Percentiles rank a stretch among this genome's conserved stretches.
phyloP scores from a whole-genome alignment of 768 basidiomycete species.

The Tubosaeta sp. region DNA sequence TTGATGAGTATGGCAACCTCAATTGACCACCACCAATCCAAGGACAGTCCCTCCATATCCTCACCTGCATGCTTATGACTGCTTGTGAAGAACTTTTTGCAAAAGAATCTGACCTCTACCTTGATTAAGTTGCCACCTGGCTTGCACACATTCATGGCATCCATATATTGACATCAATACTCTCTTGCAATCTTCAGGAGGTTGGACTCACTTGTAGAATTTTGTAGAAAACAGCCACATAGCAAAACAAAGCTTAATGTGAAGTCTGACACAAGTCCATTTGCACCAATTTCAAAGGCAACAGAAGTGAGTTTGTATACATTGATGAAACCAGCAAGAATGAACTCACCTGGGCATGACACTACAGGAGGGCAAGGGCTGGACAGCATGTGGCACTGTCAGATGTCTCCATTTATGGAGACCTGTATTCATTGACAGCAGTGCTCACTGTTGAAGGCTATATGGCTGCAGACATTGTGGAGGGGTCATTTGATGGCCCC shows the following conservation, averaged over 20 bases:
- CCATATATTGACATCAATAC: too few relatives aligned
- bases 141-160: background rate
- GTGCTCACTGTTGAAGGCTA: background rate
- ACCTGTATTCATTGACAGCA: background rate
- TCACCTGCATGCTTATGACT: background rate
- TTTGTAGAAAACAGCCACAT: too few relatives aligned
- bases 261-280: too few relatives aligned
- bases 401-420: background rate
- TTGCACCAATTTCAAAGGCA: too few relatives aligned
- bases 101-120: background rate
- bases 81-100: slow-evolving; percentile 15
- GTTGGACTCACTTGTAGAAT: too few relatives aligned
- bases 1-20: background rate
- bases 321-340: too few relatives aligned
- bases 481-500: background rate
- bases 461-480: background rate
- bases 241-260: too few relatives aligned
- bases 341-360: too few relatives aligned
- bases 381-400: too few relatives aligned
- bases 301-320: too few relatives aligned
- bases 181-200: too few relatives aligned
- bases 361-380: too few relatives aligned
- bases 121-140: background rate
- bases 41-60: background rate
- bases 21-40: background rate